Evolutionary conservation across 164 flowering plant species (phyloP), one percentile per base, ranked within the genome.

Genomic region (Nymphaea colorata): DNA sequence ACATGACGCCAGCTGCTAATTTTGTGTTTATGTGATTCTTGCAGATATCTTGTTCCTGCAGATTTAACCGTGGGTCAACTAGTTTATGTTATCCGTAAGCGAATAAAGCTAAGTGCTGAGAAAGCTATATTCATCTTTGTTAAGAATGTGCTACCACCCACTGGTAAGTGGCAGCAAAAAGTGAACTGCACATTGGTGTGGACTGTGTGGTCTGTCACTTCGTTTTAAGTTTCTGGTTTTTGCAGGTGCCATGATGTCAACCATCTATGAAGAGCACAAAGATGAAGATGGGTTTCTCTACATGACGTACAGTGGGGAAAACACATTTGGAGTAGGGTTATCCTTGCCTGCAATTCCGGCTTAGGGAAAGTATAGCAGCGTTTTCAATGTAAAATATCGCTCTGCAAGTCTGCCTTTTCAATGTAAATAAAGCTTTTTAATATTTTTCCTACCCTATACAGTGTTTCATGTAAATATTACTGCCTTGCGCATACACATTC

Each of bases 231-330:
- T 25, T 25, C 36, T 1, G 36, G 36, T 25, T 25, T 25, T 25
- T 25, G 63, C 76, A 88, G 96, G 86, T 4, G 90, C 87, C 10
- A 79, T 87, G 41, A 83, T 91, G 91, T 88, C 95, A 45, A 86
- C 91, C 15, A 82, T 87, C 64, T 88, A 88, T 66, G 97, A 88
- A 12, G 96, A 90, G 77, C 88, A 90, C 74, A 90, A 88, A 72
- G 96, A 90, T 71, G 96, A 83, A 65, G 96, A 90, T 75, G 96
- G 96, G 2, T 90, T 90, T 73, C 90, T 90, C 44, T 90, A 90
- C 68, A 87, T 90, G 3, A 90, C 93, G 3, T 90, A 90, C 87
- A 88, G 97, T 65, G 97, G 97, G n/a, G 97, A 90, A 81, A 90
- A 87, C 79, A 90, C 97, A 11, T 90, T 90, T 65, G 97, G 97